Base-by-base conservation (phyloP, 2,329 filamentous ascomycete genomes). In the Dothideomycetes sp. region DNA sequence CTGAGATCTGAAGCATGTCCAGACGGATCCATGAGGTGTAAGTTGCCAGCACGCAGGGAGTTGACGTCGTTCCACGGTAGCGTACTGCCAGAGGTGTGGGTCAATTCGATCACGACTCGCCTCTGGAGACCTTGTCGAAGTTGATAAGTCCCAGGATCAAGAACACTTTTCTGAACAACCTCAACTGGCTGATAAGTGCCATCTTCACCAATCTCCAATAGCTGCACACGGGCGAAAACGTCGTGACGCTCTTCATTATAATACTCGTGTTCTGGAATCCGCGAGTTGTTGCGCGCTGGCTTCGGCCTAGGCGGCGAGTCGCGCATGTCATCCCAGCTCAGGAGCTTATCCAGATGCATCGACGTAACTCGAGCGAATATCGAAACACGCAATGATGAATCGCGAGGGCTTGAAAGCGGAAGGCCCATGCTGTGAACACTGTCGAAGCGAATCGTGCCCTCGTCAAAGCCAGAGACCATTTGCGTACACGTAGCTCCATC, bases 271-370 rank as follows among this genome's bases (percentile, higher is more conserved):
- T 98, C 91, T 10, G 85, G 80, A 48, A 98, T 79, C 9, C 91
- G 75, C 17, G 83, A 72, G 31, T 67, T 66, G 40, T 73, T 71
- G 14, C 74, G 72, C 46, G 75, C 72, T 36, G 79, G 69, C 14
- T 75, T 73, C 3, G 65, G 64, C 16, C 63, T 62, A 35, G 70
- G 22, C 7, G 22, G 7, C 17, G 73, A 69, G 59, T 98, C 89
- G 43, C 89, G 79, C 80, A 98, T 95, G 53, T 96, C 91, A 57
- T 98, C 91, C 91, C 91, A 98, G 63, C 91, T 98, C 10, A 95
- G 75, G 37, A 98, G 72, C 65, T 94, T 96, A 60, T 98, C 91
- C 16, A 98, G 73, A 62, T 98, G 91, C 80, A 95, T 95, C 0
- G 80, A 68, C 1, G 86, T 91, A 27, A 94, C 85, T 54, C 82